Conservation (phyloP, 2,329 filamentous ascomycete genomes). For the Colletotrichum noveboracense region DNA sequence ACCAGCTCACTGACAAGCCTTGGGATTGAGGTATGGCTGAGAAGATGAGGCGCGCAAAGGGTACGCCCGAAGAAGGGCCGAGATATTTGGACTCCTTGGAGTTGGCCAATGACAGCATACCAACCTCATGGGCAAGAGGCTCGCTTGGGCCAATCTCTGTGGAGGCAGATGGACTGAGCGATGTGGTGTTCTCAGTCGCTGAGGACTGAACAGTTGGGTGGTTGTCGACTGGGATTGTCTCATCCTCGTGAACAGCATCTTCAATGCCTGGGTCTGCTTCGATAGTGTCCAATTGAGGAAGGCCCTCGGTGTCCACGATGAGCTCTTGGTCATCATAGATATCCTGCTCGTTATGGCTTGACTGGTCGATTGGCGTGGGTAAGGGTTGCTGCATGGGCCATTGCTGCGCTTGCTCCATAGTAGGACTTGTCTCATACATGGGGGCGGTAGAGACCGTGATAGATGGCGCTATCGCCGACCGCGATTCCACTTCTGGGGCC, state of each 20-base stretch:
- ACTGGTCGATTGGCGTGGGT: background rate
- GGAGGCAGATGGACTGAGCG: constrained; percentile 15
- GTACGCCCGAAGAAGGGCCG: constrained; percentile 60
- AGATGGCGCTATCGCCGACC: background rate
- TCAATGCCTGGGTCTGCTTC: background rate
- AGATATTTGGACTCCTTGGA: constrained; percentile 55
- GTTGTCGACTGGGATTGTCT: background rate
- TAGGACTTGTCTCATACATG: background rate
- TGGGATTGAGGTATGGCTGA: constrained; percentile 33
- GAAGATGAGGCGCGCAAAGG: constrained; percentile 54
- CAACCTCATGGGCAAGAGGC: constrained; percentile 53
- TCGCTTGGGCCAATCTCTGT: constrained; percentile 22
- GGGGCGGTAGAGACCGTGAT: background rate
- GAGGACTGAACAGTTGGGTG: background rate
- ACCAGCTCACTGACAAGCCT: background rate
- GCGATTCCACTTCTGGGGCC: background rate
- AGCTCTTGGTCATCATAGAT: constrained; percentile 3
- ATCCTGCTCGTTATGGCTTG: background rate
- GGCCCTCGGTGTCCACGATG: constrained; percentile 9
- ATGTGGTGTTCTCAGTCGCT: background rate
- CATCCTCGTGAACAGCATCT: background rate
- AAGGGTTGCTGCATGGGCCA: background rate
- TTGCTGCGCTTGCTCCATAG: background rate
- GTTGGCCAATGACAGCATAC: constrained; percentile 52
- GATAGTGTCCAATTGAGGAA: constrained; percentile 12